A percentile compares a stretch with the other conserved stretches of the same genome.
Conservation (phyloP, 169 alveolate species). For the Eimeria praecox region DNA sequence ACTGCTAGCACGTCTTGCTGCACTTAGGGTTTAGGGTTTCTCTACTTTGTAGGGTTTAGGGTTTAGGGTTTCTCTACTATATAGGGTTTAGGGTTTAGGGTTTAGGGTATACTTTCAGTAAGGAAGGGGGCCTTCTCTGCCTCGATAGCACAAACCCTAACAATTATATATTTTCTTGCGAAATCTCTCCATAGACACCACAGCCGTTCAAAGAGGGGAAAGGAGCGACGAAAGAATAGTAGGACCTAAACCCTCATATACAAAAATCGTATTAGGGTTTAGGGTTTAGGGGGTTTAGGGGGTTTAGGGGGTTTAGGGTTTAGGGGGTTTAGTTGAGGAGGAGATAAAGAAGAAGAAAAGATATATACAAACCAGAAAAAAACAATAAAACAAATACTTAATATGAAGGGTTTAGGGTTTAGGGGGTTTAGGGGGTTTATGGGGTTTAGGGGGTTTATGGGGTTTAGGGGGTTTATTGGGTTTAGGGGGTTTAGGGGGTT, state of each 20-base stretch:
- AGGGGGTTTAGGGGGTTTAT: conserved; percentile 6
- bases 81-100: conserved; percentile 42
- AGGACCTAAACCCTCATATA: conserved; percentile 46
- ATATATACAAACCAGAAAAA: neutral
- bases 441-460: conserved; percentile 4
- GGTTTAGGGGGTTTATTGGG: too few species aligned
- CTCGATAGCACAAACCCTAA: conserved; percentile 46
- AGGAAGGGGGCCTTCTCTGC: conserved; percentile 79
- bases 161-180: neutral
- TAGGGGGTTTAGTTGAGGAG: neutral
- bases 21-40: neutral
- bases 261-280: neutral
- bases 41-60: neutral
- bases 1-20: too few species aligned
- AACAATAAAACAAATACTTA: too few species aligned
- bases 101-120: conserved; percentile 38
- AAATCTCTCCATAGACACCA: neutral
- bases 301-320: conserved; percentile 14
- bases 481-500: conserved; percentile 6
- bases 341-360: neutral
- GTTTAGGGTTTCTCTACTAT: neutral
- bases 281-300: conserved; percentile 12
- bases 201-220: neutral
- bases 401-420: neutral
- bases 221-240: conserved; percentile 58